A percentile compares a stretch with the other conserved stretches of the same genome.
Evolutionary conservation across 2,329 filamentous ascomycete genomes (phyloP).

Genomic region (Bipolaris oryzae): DNA sequence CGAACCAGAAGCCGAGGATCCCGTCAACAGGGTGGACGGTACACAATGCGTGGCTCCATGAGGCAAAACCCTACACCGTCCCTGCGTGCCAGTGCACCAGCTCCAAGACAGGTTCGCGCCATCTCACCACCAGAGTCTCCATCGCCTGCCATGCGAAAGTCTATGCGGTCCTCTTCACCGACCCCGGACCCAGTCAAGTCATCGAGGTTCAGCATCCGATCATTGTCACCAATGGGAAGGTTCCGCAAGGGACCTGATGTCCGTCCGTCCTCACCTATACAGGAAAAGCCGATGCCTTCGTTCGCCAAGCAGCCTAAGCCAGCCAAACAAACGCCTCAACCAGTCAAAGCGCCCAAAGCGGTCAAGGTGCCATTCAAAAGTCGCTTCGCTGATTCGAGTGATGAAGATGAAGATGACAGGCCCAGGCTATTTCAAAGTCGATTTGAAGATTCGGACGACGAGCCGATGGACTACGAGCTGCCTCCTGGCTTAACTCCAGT

Average conservation of each 20-base stretch:
- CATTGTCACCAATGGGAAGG: slow-evolving; percentile 69
- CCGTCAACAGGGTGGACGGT: slow-evolving; percentile 51
- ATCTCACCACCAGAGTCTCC: slow-evolving; percentile 42
- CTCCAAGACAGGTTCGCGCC: slow-evolving; percentile 52
- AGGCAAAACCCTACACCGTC: slow-evolving; percentile 51
- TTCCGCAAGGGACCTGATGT: slow-evolving; percentile 49
- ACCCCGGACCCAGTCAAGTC: slow-evolving; percentile 40
- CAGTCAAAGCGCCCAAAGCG: slow-evolving; percentile 22
- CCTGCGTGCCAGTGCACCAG: slow-evolving; percentile 38
- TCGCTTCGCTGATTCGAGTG: slow-evolving; percentile 75
- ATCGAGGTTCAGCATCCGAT: slow-evolving; percentile 72
- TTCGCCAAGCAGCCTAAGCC: slow-evolving; percentile 31
- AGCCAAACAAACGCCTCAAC: slow-evolving; percentile 23
- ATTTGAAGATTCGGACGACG: slow-evolving; percentile 55
- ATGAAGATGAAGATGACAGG: slow-evolving; percentile 53
- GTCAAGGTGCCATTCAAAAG: slow-evolving; percentile 38
- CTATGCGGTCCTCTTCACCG: slow-evolving; percentile 43
- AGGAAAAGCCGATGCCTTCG: slow-evolving; percentile 19
- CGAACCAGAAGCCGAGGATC: slow-evolving; percentile 56
- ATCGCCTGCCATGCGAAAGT: slow-evolving; percentile 37
- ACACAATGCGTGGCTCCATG: slow-evolving; percentile 77
- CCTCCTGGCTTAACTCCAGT: slow-evolving; percentile 58
- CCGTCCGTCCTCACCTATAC: slow-evolving; percentile 22
- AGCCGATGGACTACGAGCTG: slow-evolving; percentile 55
- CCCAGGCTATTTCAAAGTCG: slow-evolving; percentile 52